Percentiles rank a stretch among this genome's conserved stretches.
These are phyloP conservation scores for Aspergillus tubingensis DNA, from an alignment of 2,329 filamentous ascomycete genomes.

Conservation along the genomic window DNA sequence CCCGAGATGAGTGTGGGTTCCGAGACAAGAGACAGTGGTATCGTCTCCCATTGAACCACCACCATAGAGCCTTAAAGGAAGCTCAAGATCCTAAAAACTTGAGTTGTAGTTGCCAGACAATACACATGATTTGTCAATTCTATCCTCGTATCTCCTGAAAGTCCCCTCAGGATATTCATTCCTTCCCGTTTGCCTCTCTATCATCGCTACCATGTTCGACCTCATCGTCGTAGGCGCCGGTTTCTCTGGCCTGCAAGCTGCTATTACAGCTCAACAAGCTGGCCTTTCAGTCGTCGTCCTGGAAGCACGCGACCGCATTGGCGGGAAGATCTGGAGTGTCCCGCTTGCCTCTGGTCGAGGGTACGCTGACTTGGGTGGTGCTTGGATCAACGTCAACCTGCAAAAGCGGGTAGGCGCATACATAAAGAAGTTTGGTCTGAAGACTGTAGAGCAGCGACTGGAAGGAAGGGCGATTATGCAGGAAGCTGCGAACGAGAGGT, in stretches of 20 bases:
- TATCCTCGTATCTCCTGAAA: no score
- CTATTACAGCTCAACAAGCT: slow-evolving; percentile 29
- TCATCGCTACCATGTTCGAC: slow-evolving; percentile 7
- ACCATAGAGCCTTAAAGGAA: no score
- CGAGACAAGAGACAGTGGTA: no score
- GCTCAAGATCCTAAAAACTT: no score
- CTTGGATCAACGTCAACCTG: slow-evolving; percentile 61
- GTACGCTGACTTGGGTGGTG: slow-evolving; percentile 56
- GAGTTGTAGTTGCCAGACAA: no score
- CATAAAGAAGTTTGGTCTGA: slow-evolving; percentile 30
- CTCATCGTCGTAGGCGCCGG: slow-evolving; percentile 43
- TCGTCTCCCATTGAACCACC: no score
- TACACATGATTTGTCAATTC: no score
- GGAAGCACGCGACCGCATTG: slow-evolving; percentile 48
- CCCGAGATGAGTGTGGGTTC: no score
- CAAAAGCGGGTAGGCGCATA: slow-evolving; percentile 33
- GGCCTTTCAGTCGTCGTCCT: slow-evolving; percentile 40
- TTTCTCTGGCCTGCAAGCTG: slow-evolving; percentile 41
- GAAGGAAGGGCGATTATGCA: slow-evolving; percentile 36
- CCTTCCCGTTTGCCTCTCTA: no score
- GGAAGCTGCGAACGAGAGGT: slow-evolving; percentile 6
- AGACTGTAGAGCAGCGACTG: slow-evolving; percentile 34
- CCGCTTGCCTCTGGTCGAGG: slow-evolving; percentile 23
- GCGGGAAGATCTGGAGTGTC: slow-evolving; percentile 43
- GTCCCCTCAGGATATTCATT: no score